A percentile compares a stretch with the other conserved stretches of the same genome.
phyloP scores from a whole-genome alignment of 345 rosid species.

The Stellera chamaejasme region DNA sequence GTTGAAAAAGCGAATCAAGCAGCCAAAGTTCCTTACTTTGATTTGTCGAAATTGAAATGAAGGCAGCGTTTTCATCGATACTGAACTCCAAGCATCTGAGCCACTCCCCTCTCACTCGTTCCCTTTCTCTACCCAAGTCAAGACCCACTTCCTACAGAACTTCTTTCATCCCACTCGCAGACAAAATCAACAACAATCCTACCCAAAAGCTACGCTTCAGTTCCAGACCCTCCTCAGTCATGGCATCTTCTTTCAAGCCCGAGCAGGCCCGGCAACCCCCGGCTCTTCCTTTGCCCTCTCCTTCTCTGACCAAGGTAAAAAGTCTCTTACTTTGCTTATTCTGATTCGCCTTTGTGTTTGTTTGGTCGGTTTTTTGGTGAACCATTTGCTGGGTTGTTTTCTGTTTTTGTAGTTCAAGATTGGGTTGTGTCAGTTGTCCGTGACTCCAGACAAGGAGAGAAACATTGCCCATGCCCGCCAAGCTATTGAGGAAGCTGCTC shows the following conservation, averaged over 20 bases:
- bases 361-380: neutral
- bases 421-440: conserved; percentile 73
- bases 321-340: neutral
- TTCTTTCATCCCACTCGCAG: conserved; percentile 7
- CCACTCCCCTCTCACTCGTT: conserved; percentile 17
- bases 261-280: conserved; percentile 77
- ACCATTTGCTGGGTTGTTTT: conserved; percentile 3
- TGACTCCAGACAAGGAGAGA: conserved; percentile 64
- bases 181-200: conserved; percentile 9
- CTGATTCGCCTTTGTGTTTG: neutral
- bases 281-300: conserved; percentile 64
- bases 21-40: too few species aligned
- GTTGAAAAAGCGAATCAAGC: too few species aligned
- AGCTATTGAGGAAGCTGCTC: conserved; percentile 67
- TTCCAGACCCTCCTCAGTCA: conserved; percentile 21
- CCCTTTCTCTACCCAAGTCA: neutral
- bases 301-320: conserved; percentile 59
- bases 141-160: conserved; percentile 15
- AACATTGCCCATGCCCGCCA: conserved; percentile 64
- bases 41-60: conserved; percentile 28
- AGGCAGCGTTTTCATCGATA: conserved; percentile 38
- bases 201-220: conserved; percentile 9
- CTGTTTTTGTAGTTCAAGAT: conserved; percentile 52
- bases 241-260: conserved; percentile 70
- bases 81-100: conserved; percentile 22